Evolutionary conservation across 2,329 filamentous ascomycete species (phyloP), one percentile per base, ranked within the genome.

Genomic region (Dactylellina drechsleri): DNA sequence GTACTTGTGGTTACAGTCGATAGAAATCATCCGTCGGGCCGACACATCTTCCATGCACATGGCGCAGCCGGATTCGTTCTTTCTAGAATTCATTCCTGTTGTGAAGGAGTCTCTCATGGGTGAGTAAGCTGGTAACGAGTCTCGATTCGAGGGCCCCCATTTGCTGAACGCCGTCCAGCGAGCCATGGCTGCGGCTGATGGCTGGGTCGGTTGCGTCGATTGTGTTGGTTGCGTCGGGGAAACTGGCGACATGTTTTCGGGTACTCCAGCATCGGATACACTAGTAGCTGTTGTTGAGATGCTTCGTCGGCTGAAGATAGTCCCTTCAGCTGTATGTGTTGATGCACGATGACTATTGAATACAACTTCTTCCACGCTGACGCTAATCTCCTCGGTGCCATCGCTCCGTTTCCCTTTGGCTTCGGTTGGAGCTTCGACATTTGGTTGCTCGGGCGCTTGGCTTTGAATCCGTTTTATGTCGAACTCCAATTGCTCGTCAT

Each of bases 71-170:
- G 10, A 62, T 0, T 74, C 70, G 49, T 74, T 74, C 31, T 74
- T 74, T 23, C 62, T 45, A 16, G 61, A 43, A 28, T 47, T 73
- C 6, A 66, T 10, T 4, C 31, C 53, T 6, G 45, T 53, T 28
- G 67, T 36, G 64, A 74, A 74, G n/a, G 70, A 74, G 16, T 74
- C 70, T 28, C 70, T 66, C 70, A 74, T 74, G 16, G 70, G 70
- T 1, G 70, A 74, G 43, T 74, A 74, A 1, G 70, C 70, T n/a
- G 70, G 70, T 12, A 74, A 47, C 7, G 70, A 74, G 20, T 74
- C 70, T 18, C 58, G 62, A 41, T 67, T 74, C 16, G 70, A 66
- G 1, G 70, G 70, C 13, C 70, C 70, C 70, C 70, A 74, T 57
- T 64, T 66, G 47, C 70, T 74, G 23, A 74, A 74, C 28, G 70